Base-by-base conservation (phyloP, 768 basidiomycete genomes). In the Rickenella mellea region DNA sequence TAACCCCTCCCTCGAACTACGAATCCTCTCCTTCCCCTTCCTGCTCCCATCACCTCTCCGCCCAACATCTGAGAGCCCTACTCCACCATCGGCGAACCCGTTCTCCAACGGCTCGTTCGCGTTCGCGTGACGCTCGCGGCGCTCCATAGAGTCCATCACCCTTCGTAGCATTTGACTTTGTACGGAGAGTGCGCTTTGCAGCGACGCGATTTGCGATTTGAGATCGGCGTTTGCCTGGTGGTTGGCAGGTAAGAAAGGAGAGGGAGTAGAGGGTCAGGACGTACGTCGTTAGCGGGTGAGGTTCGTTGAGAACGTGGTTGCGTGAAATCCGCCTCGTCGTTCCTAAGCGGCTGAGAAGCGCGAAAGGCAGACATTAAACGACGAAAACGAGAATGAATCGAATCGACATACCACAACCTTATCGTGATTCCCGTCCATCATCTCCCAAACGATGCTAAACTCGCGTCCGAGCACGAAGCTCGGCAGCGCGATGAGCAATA, bases 391-490 rank as follows among this genome's bases (percentile, higher is more conserved):
- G 33, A 20, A 6, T 3, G 7, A 22, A 38, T 31, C 21, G 12
- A 27, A n/a, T 5, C 22, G 25, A 6, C 3, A 12, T 19, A 31
- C 2, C 8, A 28, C 21, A 17, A 29, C 30, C 46, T 68, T n/a
- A 31, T 70, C 74, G 33, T 68, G 62, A 38, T 69, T 59, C 15
- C 56, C 62, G 1, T 69, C 70, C 86, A 92, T 89, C 24, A 70
- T 71, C 44, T 92, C 88, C 84, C 90, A 96, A 1, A 92, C 86
- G 10, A 81, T 65, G 45, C 87, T 88, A 57, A 96, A 96, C 56
- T 96, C 90, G 27, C 90, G 66, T 0, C 91, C 91, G 11, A 96
- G 76, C 1, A 96, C 91, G 54, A 96, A 94, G 53, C 80, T 84
- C 6, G 91, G 91, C 4, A 94, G 70, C 0, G 91, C 92, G 54